A percentile compares a stretch with the other conserved stretches of the same genome.
Evolutionary conservation across 2,329 filamentous ascomycete genomes (phyloP).

Genomic region (Purpureocillium lavendulum): DNA sequence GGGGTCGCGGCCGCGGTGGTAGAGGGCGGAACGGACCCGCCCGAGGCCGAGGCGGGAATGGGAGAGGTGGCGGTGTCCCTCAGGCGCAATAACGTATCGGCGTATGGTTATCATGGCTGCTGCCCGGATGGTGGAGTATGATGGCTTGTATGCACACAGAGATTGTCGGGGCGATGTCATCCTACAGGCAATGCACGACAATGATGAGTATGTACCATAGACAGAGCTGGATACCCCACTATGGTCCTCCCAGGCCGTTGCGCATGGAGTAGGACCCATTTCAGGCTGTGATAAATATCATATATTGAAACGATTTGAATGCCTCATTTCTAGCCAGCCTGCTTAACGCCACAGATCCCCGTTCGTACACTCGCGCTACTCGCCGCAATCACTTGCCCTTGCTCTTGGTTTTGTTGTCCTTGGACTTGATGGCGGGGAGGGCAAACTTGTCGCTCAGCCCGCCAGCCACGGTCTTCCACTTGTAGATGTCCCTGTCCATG

Average conservation of each 20-base stretch:
- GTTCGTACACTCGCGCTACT: neutral
- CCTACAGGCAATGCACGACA: neutral
- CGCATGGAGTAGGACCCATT: neutral
- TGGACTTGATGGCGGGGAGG: constrained; percentile 59
- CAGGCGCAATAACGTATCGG: constrained; percentile 2
- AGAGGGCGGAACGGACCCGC: constrained; percentile 26
- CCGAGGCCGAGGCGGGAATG: constrained; percentile 24
- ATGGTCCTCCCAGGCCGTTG: too few species aligned
- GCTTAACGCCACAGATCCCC: constrained; percentile 11
- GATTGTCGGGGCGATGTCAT: neutral
- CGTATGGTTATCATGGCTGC: constrained; percentile 1
- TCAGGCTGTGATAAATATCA: neutral
- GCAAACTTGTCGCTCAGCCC: constrained; percentile 57
- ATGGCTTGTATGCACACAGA: neutral
- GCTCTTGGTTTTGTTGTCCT: constrained; percentile 23
- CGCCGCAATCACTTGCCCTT: constrained; percentile 1
- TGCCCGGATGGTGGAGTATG: too few species aligned
- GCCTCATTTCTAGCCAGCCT: constrained; percentile 5
- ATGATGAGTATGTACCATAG: neutral
- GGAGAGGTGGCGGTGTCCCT: constrained; percentile 10
- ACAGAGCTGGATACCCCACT: neutral
- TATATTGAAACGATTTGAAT: neutral
- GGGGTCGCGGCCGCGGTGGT: constrained; percentile 30
- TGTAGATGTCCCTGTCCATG: constrained; percentile 42
- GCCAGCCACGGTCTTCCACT: constrained; percentile 58